Evolutionary conservation across 306 rosid genomes (phyloP).

Genomic region (Luffa acutangula): DNA sequence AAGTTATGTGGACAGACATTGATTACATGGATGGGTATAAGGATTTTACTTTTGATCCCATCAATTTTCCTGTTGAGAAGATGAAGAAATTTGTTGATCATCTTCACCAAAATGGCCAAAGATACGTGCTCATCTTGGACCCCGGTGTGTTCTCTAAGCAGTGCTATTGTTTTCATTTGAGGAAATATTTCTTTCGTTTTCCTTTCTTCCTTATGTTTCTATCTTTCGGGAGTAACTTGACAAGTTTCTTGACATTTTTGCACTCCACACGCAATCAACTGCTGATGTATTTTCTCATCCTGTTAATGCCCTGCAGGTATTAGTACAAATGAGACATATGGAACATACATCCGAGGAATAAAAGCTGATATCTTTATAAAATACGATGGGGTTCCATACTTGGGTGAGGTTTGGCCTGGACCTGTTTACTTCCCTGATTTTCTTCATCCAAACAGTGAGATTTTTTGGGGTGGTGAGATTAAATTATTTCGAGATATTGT

Average conservation of each 20-base stretch:
- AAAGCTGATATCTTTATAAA: slow-evolving; percentile 57
- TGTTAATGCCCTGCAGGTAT: slow-evolving; percentile 37
- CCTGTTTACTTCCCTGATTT: slow-evolving; percentile 73
- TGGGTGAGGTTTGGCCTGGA: slow-evolving; percentile 91
- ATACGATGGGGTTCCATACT: slow-evolving; percentile 50
- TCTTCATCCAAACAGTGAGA: slow-evolving; percentile 40
- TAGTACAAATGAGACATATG: slow-evolving; percentile 43
- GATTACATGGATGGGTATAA: slow-evolving; percentile 87
- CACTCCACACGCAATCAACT: not conserved
- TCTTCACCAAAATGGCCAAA: slow-evolving; percentile 71
- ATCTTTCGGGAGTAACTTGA: no score
- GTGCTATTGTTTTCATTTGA: not conserved
- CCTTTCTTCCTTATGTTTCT: not conserved
- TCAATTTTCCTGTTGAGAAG: slow-evolving; percentile 58
- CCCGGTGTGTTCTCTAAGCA: slow-evolving; percentile 45
- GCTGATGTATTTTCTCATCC: not conserved
- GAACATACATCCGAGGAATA: slow-evolving; percentile 53
- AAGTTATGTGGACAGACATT: slow-evolving; percentile 91
- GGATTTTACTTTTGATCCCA: slow-evolving; percentile 81
- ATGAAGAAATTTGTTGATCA: slow-evolving; percentile 43
- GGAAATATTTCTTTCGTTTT: not conserved
- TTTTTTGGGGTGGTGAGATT: slow-evolving; percentile 61
- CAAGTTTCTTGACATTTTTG: not conserved
- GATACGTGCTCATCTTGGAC: slow-evolving; percentile 70
- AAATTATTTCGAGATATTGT: slow-evolving; percentile 39